Evolutionary conservation across 2,329 filamentous ascomycete species (phyloP), one percentile per base, ranked within the genome.

Genomic region (Seiridium unicorne): DNA sequence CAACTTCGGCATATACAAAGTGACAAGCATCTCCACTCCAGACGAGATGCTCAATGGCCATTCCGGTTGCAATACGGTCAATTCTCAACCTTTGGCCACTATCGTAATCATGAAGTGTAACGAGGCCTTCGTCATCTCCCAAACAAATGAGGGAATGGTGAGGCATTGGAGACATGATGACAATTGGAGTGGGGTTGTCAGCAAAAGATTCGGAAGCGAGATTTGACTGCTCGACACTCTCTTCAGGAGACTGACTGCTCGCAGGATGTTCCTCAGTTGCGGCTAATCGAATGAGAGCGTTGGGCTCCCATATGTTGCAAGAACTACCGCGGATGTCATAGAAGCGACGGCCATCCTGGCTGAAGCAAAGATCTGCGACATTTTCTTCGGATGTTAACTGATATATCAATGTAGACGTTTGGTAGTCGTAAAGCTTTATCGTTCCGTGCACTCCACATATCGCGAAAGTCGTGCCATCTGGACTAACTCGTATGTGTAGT

Each of bases 241-340:
- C 44, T n/a, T 49, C 44, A 3, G 13, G 55, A 3, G 34, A 40
- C 10, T 57, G 55, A 35, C 35, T 51, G n/a, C 44, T 49, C 4
- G 31, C 32, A 51, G 48, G 8, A 51, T 51, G 48, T 9, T 32
- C 26, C 11, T 51, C 48, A 32, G 48, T 32, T 3, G 48, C 48
- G 7, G 26, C 18, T 11, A 66, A 44, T 18, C 62, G 53, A 7
- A 61, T 57, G 9, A 69, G 59, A 18, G 62, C 64, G 32, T 60
- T 62, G 0, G 66, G 60, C 49, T 69, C 68, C 68, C 68, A 69
- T 3, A 67, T 51, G 40, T 67, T 68, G 49, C 65, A 65, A 44
- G 62, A 62, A 1, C 62, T 59, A 2, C 60, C 59, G 1, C 63
- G 60, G 18, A 69, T 49, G 51, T 66, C 64, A 46, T 66, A 66